Percentiles rank a stretch among this genome's conserved stretches.
These are phyloP conservation scores for Cicer cuneatum DNA, from an alignment of 306 rosid genomes.

Conservation along the genomic window DNA sequence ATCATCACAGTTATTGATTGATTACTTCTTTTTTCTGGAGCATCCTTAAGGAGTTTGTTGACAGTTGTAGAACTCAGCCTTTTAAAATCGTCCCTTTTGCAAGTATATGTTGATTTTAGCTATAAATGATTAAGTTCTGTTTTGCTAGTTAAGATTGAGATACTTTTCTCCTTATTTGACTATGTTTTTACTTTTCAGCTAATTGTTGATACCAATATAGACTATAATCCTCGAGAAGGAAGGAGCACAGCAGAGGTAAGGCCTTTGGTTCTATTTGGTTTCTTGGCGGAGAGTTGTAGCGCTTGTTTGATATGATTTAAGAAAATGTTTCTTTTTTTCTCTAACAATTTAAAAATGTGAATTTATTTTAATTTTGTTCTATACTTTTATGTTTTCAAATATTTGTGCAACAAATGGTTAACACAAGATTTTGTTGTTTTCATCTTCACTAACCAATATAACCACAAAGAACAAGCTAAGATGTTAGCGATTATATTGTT, in stretches of 20 bases:
- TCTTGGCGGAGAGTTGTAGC: slow-evolving; percentile 18
- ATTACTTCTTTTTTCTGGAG: slow-evolving; percentile 10
- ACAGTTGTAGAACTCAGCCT: slow-evolving; percentile 2
- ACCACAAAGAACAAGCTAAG: neutral
- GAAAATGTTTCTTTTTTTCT: neutral
- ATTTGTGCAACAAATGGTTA: neutral
- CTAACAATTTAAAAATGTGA: neutral
- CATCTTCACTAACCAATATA: neutral
- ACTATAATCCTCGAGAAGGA: slow-evolving; percentile 87
- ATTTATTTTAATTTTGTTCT: slow-evolving; percentile 9
- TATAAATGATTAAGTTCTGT: slow-evolving; percentile 26
- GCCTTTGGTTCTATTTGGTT: slow-evolving; percentile 35
- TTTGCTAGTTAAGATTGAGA: slow-evolving; percentile 31
- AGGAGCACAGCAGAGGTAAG: slow-evolving; percentile 88
- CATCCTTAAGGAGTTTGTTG: neutral
- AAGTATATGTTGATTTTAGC: slow-evolving; percentile 12
- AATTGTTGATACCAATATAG: slow-evolving; percentile 72
- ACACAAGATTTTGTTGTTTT: neutral
- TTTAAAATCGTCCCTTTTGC: neutral
- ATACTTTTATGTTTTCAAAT: neutral
- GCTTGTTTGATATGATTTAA: slow-evolving; percentile 22
- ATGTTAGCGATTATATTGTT: slow-evolving; percentile 3
- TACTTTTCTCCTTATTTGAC: slow-evolving; percentile 34
- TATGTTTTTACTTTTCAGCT: slow-evolving; percentile 54
- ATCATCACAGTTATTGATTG: slow-evolving; percentile 15